Evolutionary conservation across 2,329 filamentous ascomycete genomes (phyloP).

Genomic region (Dothideomycetes sp.): DNA sequence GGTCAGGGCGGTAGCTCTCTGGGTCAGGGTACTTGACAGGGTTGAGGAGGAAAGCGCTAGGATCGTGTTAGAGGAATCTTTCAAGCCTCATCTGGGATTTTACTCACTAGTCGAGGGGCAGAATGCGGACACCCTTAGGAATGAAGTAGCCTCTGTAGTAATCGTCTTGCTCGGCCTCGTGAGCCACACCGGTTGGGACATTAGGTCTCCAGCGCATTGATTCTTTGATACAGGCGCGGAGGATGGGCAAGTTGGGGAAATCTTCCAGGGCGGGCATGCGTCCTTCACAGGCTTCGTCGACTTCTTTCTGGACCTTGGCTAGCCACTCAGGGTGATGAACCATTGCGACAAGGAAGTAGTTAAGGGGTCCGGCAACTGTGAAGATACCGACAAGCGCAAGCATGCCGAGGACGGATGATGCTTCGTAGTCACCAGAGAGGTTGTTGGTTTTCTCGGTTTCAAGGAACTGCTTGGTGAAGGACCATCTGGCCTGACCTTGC

Average conservation of each 20-base stretch:
- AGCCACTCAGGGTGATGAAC: slow-evolving; percentile 42
- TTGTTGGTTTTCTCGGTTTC: slow-evolving; percentile 30
- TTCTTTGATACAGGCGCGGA: slow-evolving; percentile 28
- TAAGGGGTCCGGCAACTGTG: slow-evolving; percentile 25
- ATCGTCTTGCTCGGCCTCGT: slow-evolving; percentile 43
- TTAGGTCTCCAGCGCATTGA: slow-evolving; percentile 39
- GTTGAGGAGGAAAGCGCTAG: slow-evolving; percentile 51
- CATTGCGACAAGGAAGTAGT: slow-evolving; percentile 32
- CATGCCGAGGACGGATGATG: slow-evolving; percentile 28
- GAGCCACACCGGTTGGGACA: slow-evolving; percentile 47
- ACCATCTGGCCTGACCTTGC: slow-evolving; percentile 32
- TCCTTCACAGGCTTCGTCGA: slow-evolving; percentile 36
- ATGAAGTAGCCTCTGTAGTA: slow-evolving; percentile 46
- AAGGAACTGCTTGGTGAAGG: slow-evolving; percentile 35
- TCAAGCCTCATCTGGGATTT: background rate
- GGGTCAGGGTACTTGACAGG: slow-evolving; percentile 52
- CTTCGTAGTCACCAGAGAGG: slow-evolving; percentile 29
- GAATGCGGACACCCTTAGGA: slow-evolving; percentile 42
- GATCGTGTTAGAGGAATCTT: background rate
- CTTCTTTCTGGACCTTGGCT: slow-evolving; percentile 35
- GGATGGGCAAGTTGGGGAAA: slow-evolving; percentile 24
- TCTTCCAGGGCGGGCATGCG: slow-evolving; percentile 35
- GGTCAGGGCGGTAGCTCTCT: slow-evolving; percentile 53
- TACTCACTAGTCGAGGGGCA: slow-evolving; percentile 44
- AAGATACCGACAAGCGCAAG: slow-evolving; percentile 29